Evolutionary conservation across 768 basidiomycete species (phyloP), one percentile per base, ranked within the genome.

Genomic region (Mycena maculata): DNA sequence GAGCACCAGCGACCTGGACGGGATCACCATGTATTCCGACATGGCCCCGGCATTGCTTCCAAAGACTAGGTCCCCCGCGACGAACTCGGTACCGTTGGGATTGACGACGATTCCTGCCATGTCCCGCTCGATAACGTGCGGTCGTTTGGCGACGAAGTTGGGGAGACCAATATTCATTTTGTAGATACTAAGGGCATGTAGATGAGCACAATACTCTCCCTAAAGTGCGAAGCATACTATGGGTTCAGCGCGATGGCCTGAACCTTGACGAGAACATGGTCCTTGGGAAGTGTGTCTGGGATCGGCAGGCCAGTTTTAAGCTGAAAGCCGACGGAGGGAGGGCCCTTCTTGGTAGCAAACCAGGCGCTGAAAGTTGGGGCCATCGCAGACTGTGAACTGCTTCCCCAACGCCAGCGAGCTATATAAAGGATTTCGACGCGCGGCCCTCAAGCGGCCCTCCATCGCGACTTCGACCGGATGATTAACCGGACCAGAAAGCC

Each of bases 221-320:
- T 0, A 30, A 45, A 42, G 31, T 41, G 61, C 20, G 42, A 31
- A 38, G 72, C 85, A 65, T 74, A 91, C 88, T 88, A 82, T 3
- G 91, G 91, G 70, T 94, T 94, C 42, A 93, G 78, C 0, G 90
- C 89, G 0, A 84, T 85, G 9, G 87, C 84, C 30, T 78, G 76
- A 8, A 89, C 80, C 64, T 81, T 80, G 50, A 90, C 80, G 13
- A 89, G 81, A 12, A 90, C 79, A 59, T 86, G 77, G 5, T 81
- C 84, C 15, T 69, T 55, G 25, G 72, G 64, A 0, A 85, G 79
- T 20, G 77, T 76, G 7, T 67, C 63, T 1, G 70, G 70, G 22
- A 69, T 55, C 4, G 48, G 25, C 11, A 67, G 42, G 42, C 60
- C 63, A 3, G 84, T 61, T 58, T 61, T 69, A 8, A 71, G 66